Base-by-base conservation (phyloP, 2,329 filamentous ascomycete species). In the Sclerotinia sclerotiorum region DNA sequence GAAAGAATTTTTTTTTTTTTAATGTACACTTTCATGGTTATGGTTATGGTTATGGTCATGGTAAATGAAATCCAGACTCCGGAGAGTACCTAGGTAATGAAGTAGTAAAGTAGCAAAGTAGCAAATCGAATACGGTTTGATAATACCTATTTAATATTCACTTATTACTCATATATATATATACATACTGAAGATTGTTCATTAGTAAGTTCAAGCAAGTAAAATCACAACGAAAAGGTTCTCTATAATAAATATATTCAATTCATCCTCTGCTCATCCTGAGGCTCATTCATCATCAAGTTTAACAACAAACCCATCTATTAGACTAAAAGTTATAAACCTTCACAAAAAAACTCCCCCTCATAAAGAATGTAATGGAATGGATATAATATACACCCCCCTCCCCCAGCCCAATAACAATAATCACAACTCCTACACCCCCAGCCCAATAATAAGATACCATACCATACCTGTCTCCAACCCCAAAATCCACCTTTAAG, bases 301-400 rank as follows among this genome's bases (percentile, higher is more conserved):
- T 21, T 11, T 24, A 19, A 15, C 39, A 4, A 2, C 39, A 42
- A 42, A 42, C 13, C 5, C 39, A 62, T 24, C 5, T 27, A 24
- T 32, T 17, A 21, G 8, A 62, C 32, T 39, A 11, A 48, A 35
- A 49, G 46, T 32, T 49, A 13, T 1, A 10, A 32, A 6, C 8
- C n/a, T 35, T 19, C 42, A 21, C 24, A 56, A 15, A 29, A 19
- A 19, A 10, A 15, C 5, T 19, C 10, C 44, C 15, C 39, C 3
- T 7, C 13, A 39, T 15, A 63, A 63, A 51, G 29, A 63, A 63
- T 51, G 46, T 49, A 27, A 49, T 32, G 58, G 44, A 42, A 51
- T 48, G 44, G 7, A 62, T 62, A 62, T 39, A 39, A 52, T 21
- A 51, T 51, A 51, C 32, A 63, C 35, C 21, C 46, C 32, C 5